Evolutionary conservation across 2,329 filamentous ascomycete species (phyloP).

Genomic region (Chaetothyriales sp.): DNA sequence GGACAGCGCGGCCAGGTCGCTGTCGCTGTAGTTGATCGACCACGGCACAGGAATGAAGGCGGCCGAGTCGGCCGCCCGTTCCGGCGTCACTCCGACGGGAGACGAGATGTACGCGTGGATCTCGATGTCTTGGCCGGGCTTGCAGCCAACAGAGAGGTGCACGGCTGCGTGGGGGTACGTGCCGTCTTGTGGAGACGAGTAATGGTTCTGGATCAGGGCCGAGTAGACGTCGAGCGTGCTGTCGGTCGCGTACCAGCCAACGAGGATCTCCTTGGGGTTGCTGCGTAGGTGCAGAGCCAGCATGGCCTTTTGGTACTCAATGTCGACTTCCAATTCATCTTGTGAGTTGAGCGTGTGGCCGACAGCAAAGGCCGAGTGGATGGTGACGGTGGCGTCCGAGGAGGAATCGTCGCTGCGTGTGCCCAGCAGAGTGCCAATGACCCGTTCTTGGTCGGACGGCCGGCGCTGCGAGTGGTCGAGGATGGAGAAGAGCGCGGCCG

Average conservation of each 20-base stretch:
- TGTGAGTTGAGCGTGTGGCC: constrained; percentile 86
- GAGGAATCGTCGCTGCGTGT: constrained; percentile 57
- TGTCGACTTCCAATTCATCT: constrained; percentile 97
- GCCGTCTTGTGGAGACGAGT: constrained; percentile 88
- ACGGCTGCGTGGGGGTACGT: constrained; percentile 96
- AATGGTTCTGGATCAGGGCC: constrained; percentile 98
- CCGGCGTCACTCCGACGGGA: constrained; percentile 84
- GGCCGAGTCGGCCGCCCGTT: constrained; percentile 89
- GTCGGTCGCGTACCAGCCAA: constrained; percentile 97
- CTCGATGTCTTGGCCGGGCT: constrained; percentile 76
- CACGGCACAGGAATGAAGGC: constrained; percentile 96
- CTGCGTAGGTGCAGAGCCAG: constrained; percentile 86
- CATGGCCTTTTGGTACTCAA: constrained; percentile 99
- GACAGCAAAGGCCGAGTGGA: constrained; percentile 92
- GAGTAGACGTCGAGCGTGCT: constrained; percentile 97
- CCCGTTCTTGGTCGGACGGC: constrained; percentile 81
- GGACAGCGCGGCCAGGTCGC: constrained; percentile 64
- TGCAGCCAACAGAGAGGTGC: constrained; percentile 86
- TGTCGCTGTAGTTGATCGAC: constrained; percentile 78
- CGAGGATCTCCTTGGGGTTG: constrained; percentile 80
- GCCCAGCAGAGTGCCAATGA: constrained; percentile 91
- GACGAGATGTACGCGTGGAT: constrained; percentile 90
- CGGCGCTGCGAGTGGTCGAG: constrained; percentile 87
- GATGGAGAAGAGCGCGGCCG: constrained; percentile 54
- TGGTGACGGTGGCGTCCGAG: constrained; percentile 77